These are phyloP conservation scores for Blastobotrys ciferrii DNA, from an alignment of 1,139 yeast genomes.

Conservation along the genomic window DNA sequence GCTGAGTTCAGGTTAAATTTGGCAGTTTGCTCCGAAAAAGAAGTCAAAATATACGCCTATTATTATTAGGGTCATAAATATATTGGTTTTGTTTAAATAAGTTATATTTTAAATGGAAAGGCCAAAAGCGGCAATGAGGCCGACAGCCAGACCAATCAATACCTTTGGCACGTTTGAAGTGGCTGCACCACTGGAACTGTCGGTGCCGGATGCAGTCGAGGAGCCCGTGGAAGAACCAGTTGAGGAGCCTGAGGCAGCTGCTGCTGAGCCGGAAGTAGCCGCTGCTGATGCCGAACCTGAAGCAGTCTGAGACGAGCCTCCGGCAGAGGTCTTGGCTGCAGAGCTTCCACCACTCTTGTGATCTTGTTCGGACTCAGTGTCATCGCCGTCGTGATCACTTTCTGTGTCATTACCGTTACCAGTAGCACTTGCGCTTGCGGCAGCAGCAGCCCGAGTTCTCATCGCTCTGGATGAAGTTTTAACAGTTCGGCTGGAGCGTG, in stretches of 20 bases:
- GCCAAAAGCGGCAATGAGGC: constrained; percentile 3
- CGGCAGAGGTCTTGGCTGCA: not conserved
- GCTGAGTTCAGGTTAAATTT: no score
- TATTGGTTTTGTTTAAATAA: constrained; percentile 1
- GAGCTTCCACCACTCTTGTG: not conserved
- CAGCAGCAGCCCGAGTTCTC: no score
- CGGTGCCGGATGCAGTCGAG: not conserved
- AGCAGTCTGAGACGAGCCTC: not conserved
- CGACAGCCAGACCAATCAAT: not conserved
- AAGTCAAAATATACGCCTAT: constrained; percentile 5
- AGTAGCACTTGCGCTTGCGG: no score
- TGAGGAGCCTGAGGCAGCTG: not conserved
- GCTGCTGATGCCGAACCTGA: not conserved
- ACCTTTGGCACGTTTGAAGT: constrained; percentile 1
- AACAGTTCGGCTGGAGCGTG: not conserved
- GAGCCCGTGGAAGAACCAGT: not conserved
- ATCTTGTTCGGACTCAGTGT: not conserved
- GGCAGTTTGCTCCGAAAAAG: no score
- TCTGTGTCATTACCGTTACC: not conserved
- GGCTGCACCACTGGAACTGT: no score
- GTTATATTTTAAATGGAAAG: not conserved
- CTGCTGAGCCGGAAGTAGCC: not conserved
- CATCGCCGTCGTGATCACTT: not conserved
- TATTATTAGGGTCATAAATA: not conserved
- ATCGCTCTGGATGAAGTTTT: not conserved